These are phyloP conservation scores for Prasinococcaceae sp. DNA, from an alignment of 139 green algal genomes.

Conservation along the genomic window DNA sequence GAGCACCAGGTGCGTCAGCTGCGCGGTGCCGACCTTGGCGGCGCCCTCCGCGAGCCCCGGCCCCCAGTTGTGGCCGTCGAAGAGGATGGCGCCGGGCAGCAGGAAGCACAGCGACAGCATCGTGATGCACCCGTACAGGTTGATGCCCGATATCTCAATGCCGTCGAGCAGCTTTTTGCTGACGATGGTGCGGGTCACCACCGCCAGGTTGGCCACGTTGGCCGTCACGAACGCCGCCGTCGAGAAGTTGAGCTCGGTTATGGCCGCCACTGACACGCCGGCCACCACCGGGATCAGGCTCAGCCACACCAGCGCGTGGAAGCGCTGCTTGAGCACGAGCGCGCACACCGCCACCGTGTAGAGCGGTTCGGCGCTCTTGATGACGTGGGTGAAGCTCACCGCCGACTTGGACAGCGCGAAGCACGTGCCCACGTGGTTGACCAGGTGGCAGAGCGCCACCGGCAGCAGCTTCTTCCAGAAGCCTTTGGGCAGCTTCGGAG, in stretches of 20 bases:
- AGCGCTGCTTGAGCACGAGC: slow-evolving; percentile 59
- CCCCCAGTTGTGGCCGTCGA: slow-evolving; percentile 42
- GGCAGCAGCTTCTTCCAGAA: too few relatives aligned
- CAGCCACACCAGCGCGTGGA: slow-evolving; percentile 59
- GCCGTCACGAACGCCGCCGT: slow-evolving; percentile 75
- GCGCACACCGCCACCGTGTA: slow-evolving; percentile 81
- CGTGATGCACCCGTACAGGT: slow-evolving; percentile 84
- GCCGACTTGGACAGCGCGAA: slow-evolving; percentile 91
- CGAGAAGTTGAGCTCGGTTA: slow-evolving; percentile 77
- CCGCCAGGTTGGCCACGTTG: slow-evolving; percentile 85
- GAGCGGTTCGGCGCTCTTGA: slow-evolving; percentile 59
- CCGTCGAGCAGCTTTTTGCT: slow-evolving; percentile 73
- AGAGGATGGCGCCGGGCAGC: slow-evolving; percentile 56
- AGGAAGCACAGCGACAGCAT: slow-evolving; percentile 78
- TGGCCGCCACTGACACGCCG: slow-evolving; percentile 13
- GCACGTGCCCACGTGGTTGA: slow-evolving; percentile 92
- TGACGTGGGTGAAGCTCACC: slow-evolving; percentile 91
- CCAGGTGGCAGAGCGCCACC: slow-evolving; percentile 58
- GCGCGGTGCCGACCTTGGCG: slow-evolving; percentile 42
- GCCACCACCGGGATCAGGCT: slow-evolving; percentile 87
- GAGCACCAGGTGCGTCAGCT: slow-evolving; percentile 43
- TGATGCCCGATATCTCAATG: slow-evolving; percentile 55
- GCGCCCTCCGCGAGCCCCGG: slow-evolving; percentile 30
- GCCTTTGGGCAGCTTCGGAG: too few relatives aligned
- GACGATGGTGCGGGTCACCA: slow-evolving; percentile 78